phyloP scores from a whole-genome alignment of 148 eudicot genomes.

The Simmondsia chinensis region DNA sequence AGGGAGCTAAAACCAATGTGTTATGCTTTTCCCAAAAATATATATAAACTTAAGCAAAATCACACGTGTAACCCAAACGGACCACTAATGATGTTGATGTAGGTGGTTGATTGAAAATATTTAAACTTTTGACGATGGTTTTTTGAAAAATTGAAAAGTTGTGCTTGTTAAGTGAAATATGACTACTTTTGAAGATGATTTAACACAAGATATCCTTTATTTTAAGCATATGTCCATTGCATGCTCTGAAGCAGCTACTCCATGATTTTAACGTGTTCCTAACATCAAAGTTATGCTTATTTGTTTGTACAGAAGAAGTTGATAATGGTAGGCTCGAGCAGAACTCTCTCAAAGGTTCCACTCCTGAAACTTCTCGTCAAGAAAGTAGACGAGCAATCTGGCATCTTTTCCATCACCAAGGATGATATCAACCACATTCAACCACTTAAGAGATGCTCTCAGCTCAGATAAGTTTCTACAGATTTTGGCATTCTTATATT shows the following conservation, averaged over 20 bases:
- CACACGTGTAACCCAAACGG: too few species aligned
- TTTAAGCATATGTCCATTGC: too few species aligned
- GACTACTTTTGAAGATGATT: too few species aligned
- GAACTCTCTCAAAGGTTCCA: constrained; percentile 75
- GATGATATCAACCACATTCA: constrained; percentile 39
- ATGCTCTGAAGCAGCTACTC: not conserved
- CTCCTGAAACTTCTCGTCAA: constrained; percentile 79
- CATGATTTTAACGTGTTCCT: not conserved
- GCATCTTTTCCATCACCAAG: constrained; percentile 43
- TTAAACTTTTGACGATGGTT: too few species aligned
- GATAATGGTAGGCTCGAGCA: constrained; percentile 90
- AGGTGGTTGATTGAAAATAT: too few species aligned
- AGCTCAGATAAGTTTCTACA: constrained; percentile 13
- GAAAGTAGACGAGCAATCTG: constrained; percentile 70
- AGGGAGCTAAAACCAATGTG: not conserved
- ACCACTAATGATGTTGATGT: too few species aligned
- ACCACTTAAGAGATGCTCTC: constrained; percentile 68
- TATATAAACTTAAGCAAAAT: too few species aligned
- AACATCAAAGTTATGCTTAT: not conserved
- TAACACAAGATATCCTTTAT: too few species aligned
- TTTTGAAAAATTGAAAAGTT: too few species aligned
- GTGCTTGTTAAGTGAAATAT: too few species aligned
- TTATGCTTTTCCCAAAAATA: not conserved
- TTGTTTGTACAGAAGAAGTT: constrained; percentile 63
- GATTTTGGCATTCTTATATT: constrained; percentile 6